Evolutionary conservation across 331 rosid genomes (phyloP), one percentile per base, ranked within the genome.

Genomic region (Malus hybrid): DNA sequence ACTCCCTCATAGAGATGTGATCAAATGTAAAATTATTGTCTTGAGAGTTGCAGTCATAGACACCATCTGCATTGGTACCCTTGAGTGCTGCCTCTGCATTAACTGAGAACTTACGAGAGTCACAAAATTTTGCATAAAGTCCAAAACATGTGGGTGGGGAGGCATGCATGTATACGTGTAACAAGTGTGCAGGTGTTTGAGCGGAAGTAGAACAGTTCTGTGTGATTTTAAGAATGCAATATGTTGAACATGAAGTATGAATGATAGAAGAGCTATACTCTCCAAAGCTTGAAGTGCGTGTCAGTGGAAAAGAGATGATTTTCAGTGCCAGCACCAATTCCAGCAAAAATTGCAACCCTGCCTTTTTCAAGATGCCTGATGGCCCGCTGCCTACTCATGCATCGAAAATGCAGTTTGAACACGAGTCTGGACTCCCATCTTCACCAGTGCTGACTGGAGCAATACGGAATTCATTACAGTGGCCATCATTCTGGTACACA

Each of bases 321-420:
- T 73, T 91, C 98, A 50, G 92, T 66, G 66, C 92, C 93, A 72
- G 88, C 88, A 84, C 97, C 96, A 68, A 89, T 82, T 39, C 97
- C 99, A 71, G 93, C 98, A 87, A 95, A 95, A 77, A 95, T 90
- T 70, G 92, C 97, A 57, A 95, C 99, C 74, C 97, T 83, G 77
- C 99, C 97, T 83, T 95, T 95, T 80, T 90, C 97, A n/a, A 95
- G 93, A 95, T 95, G 98, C 77, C 99, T 88, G 80, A 92, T 90
- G 79, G 97, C 98, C 72, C 97, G 88, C 74, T 90, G 99, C 86
- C 97, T 81, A 79, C 77, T 92, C 99, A 34, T 82, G 96, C 95
- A 90, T 87, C 39, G 88, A 60, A 81, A 90, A 82, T 68, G 93
- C 85, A 69, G 89, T 85, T 85, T 95, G 97, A 30, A 95, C 96